Evolutionary conservation across 345 rosid species (phyloP).

Genomic region (Trapa bicornis): DNA sequence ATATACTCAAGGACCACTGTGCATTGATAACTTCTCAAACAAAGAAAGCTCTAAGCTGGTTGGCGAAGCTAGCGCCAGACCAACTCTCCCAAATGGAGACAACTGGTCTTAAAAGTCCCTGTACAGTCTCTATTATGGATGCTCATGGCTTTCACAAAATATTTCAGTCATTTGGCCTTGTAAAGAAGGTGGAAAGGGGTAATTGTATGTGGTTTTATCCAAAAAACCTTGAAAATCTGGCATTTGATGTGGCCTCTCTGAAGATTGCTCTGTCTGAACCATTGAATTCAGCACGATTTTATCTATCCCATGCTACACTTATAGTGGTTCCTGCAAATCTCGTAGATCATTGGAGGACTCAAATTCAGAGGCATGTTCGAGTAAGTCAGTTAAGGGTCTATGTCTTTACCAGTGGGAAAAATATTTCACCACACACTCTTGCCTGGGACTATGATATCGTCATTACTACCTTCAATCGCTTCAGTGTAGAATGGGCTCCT

Average conservation of each 20-base stretch:
- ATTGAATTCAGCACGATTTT: constrained; percentile 56
- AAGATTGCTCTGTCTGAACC: constrained; percentile 68
- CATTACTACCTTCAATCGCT: constrained; percentile 81
- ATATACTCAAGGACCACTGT: constrained; percentile 59
- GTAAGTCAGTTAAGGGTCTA: constrained; percentile 65
- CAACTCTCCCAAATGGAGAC: constrained; percentile 78
- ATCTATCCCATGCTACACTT: constrained; percentile 80
- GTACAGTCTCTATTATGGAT: constrained; percentile 26
- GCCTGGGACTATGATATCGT: constrained; percentile 98
- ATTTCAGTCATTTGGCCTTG: constrained; percentile 76
- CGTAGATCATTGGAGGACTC: constrained; percentile 88
- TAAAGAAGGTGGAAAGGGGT: constrained; percentile 49
- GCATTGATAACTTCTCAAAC: constrained; percentile 34
- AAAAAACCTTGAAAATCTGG: constrained; percentile 48
- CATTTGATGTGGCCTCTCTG: constrained; percentile 80
- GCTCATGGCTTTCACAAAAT: constrained; percentile 39
- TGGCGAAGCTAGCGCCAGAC: constrained; percentile 55
- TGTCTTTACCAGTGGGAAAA: constrained; percentile 56
- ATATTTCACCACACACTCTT: constrained; percentile 63
- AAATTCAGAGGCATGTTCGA: constrained; percentile 70
- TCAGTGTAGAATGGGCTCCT: constrained; percentile 89
- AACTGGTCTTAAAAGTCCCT: constrained; percentile 59
- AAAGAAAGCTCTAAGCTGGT: constrained; percentile 70
- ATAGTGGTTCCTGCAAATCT: constrained; percentile 87
- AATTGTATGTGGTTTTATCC: constrained; percentile 75